Evolutionary conservation across 2,329 filamentous ascomycete genomes (phyloP), one percentile per base, ranked within the genome.

Genomic region (Intubia oerlemansii): DNA sequence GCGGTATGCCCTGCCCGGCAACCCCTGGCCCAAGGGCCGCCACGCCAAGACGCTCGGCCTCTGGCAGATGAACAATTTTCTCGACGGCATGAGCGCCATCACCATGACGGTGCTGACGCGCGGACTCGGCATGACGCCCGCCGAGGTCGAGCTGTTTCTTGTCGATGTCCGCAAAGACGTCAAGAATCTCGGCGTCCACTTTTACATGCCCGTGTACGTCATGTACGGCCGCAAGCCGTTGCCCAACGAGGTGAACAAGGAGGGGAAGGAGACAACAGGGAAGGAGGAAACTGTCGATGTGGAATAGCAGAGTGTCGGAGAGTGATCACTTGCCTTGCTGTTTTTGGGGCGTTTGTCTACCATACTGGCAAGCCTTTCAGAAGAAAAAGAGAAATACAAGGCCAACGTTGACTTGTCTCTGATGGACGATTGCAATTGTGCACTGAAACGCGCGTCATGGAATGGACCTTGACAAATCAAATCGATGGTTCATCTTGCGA

Each of bases 51-150:
- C 32, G 11, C 32, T 46, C 11, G 43, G 44, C 7, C 31, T 35
- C 14, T 46, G 42, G 43, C 38, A 42, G 15, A 38, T 43, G 39
- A 39, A 37, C 6, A 46, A 46, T 29, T 41, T 44, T n/a, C 32
- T 36, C 23, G 37, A 38, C 7, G 44, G 41, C n/a, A 19, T 46
- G 20, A 36, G 41, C 15, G 43, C 39, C 11, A 39, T 44, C 10
- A 44, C 39, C 9, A 38, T 41, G 35, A 39, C 40, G 5, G 33
- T 42, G 7, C 29, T 46, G 13, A 43, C 38, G 0, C 35, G 35
- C 6, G 43, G 34, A 0, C 34, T 45, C 10, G 44, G 41, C 25
- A 42, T 43, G 42, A 28, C 36, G 3, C 22, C 35, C 7, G 34
- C 39, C 9, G 38, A 45, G 27, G 35, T 46, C 5, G 40, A 44